Percentiles rank a stretch among this genome's conserved stretches.
phyloP scores from a whole-genome alignment of 768 basidiomycete genomes.

The Mycena kentingensis region DNA sequence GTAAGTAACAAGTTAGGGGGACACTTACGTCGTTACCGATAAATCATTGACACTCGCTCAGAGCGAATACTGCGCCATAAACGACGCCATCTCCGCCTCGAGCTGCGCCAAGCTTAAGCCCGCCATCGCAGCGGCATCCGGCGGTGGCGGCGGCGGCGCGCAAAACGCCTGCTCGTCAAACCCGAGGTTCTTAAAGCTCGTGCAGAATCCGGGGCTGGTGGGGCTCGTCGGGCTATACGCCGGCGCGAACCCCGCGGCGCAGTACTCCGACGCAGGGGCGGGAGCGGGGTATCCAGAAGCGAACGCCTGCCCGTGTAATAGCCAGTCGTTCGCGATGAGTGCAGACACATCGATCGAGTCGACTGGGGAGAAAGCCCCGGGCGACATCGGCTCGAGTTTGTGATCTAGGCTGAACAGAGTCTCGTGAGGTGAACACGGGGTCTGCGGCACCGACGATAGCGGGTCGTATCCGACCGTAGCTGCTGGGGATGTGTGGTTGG shows the following conservation, averaged over 20 bases:
- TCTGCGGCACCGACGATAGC: constrained; percentile 20
- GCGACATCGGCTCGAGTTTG: constrained; percentile 16
- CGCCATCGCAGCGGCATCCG: constrained; percentile 3
- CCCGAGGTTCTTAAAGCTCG: constrained; percentile 18
- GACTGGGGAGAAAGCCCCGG: constrained; percentile 1
- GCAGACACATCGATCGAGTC: constrained; percentile 23
- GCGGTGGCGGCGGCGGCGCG: not conserved
- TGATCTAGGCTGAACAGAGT: constrained; percentile 4
- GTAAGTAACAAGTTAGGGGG: not conserved
- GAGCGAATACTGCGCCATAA: constrained; percentile 21
- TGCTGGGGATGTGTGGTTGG: constrained; percentile 36
- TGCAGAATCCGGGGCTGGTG: constrained; percentile 6
- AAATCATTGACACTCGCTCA: too few relatives aligned
- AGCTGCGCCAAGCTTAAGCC: constrained; percentile 21
- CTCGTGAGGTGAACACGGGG: constrained; percentile 6
- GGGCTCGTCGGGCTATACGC: not conserved
- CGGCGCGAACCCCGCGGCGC: constrained; percentile 3
- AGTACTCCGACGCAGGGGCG: constrained; percentile 5
- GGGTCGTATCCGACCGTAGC: constrained; percentile 34
- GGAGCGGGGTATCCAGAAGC: constrained; percentile 12
- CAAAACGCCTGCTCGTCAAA: constrained; percentile 8
- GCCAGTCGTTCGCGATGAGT: constrained; percentile 23
- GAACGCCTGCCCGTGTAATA: constrained; percentile 12
- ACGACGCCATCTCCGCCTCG: constrained; percentile 19
- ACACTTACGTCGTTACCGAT: too few relatives aligned